Evolutionary conservation across 805 yeast genomes (phyloP).

Genomic region (Candida taoyuanica): DNA sequence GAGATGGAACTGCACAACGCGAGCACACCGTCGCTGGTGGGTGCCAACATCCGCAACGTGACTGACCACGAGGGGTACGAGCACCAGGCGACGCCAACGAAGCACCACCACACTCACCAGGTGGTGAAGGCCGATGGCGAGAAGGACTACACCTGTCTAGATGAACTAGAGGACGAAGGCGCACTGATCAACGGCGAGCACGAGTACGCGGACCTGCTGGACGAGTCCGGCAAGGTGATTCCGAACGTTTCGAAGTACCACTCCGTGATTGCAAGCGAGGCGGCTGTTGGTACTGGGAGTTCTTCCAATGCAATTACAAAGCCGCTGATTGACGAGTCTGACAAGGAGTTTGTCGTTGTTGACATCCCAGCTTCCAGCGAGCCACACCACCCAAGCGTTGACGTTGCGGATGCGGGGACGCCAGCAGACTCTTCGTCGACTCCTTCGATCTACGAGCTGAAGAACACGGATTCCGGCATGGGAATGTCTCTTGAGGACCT

Average conservation of each 20-base stretch:
- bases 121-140: conserved; percentile 5
- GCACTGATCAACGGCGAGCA: conserved; percentile 54
- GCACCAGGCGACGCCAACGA: conserved; percentile 15
- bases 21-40: conserved; percentile 22
- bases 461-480: conserved; percentile 16
- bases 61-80: conserved; percentile 16
- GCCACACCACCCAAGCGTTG: conserved; percentile 12
- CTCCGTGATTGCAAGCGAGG: conserved; percentile 12
- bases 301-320: too few relatives aligned
- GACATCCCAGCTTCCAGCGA: conserved; percentile 17
- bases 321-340: conserved; percentile 18
- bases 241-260: conserved; percentile 13
- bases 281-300: too few relatives aligned
- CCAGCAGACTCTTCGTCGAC: conserved; percentile 5
- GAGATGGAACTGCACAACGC: conserved; percentile 5
- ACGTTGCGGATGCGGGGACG: conserved; percentile 11
- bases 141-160: conserved; percentile 27
- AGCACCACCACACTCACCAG: conserved; percentile 4
- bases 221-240: conserved; percentile 49
- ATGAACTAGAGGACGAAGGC: conserved; percentile 39
- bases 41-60: conserved; percentile 23
- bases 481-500: conserved; percentile 26
- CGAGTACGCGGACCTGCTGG: conserved; percentile 48
- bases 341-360: conserved; percentile 23
- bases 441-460: conserved; percentile 20